Base-by-base conservation (phyloP, 306 rosid genomes). In the Malus orientalis region DNA sequence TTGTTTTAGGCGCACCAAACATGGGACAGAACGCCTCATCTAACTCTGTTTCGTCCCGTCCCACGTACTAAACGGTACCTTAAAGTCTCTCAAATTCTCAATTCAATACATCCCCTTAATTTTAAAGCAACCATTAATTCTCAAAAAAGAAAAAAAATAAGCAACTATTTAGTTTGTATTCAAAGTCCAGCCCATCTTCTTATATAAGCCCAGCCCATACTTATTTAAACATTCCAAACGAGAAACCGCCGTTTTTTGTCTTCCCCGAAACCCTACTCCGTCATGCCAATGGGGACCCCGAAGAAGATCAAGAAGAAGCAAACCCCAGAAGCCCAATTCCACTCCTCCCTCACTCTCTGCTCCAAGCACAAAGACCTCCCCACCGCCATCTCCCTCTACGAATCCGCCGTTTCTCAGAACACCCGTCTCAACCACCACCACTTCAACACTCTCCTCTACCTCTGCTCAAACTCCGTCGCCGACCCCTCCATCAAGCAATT, bases 361-460 rank as follows among this genome's bases (percentile, higher is more conserved):
- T 89, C 97, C 40, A 95, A 86, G 70, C 81, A 61, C 16, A 95
- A 92, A 32, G 85, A 95, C 69, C 67, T 95, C 1, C 74, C 30
- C 2, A 73, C 72, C 7, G 92, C 98, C 0, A 86, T 95, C 55
- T 65, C 90, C 12, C 90, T 89, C 1, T 89, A 79, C 19, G 93
- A 90, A 55, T 70, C 77, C 38, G 93, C 92, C 1, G 73, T 82
- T 76, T 80, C 81, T 0, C 76, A 57, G 58, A 76, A 79, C 19
- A 80, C 80, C 4, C 86, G 89, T 25, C 81, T 95, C 66, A 86
- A 70, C 55, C 96, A 85, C 15, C 88, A 85, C 74, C 91, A 92
- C 73, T 87, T 92, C 84, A 95, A 95, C 57, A 78, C 96, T 27
- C 78, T 95, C n/a, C 97, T 94, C 80, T 89, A 95, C 86, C 93